A percentile compares a stretch with the other conserved stretches of the same genome.
phyloP scores from a whole-genome alignment of 768 basidiomycete genomes.

The Pleurotus tuoliensis region DNA sequence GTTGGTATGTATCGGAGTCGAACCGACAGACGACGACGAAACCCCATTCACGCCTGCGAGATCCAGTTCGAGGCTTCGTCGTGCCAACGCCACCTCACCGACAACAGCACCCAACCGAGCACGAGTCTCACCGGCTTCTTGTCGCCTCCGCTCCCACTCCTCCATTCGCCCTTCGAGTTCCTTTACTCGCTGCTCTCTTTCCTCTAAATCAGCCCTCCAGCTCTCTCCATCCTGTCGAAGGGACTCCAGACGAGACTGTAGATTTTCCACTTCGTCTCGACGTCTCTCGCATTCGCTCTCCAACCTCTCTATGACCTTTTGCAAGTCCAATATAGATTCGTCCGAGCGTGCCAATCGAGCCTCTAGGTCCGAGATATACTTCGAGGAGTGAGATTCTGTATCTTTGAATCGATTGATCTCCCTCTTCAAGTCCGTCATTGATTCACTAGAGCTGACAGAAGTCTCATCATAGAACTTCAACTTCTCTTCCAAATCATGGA shows the following conservation, averaged over 20 bases:
- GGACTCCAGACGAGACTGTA: conserved; percentile 68
- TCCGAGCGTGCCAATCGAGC: conserved; percentile 73
- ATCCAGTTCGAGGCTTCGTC: conserved; percentile 58
- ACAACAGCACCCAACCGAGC: conserved; percentile 64
- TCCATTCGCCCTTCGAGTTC: conserved; percentile 76
- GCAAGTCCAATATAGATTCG: conserved; percentile 67
- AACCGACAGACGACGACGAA: conserved; percentile 20
- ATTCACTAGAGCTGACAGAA: conserved; percentile 69
- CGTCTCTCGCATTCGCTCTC: conserved; percentile 78
- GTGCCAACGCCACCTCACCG: conserved; percentile 66
- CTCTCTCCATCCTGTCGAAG: conserved; percentile 72
- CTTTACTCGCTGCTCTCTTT: conserved; percentile 70
- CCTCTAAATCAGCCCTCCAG: conserved; percentile 83
- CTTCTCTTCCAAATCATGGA: conserved; percentile 90
- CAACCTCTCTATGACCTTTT: conserved; percentile 67
- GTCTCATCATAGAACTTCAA: conserved; percentile 83
- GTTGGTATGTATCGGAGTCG: conserved; percentile 15
- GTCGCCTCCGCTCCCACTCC: conserved; percentile 72
- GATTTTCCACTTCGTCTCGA: conserved; percentile 60
- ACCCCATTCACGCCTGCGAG: conserved; percentile 18
- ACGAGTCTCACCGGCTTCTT: conserved; percentile 63
- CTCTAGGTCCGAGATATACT: conserved; percentile 88
- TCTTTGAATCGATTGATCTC: conserved; percentile 81
- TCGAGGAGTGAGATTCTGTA: conserved; percentile 60
- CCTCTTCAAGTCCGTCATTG: conserved; percentile 77